These are phyloP conservation scores for Allantophomopsis cytisporea DNA, from an alignment of 2,329 filamentous ascomycete genomes.

Conservation along the genomic window DNA sequence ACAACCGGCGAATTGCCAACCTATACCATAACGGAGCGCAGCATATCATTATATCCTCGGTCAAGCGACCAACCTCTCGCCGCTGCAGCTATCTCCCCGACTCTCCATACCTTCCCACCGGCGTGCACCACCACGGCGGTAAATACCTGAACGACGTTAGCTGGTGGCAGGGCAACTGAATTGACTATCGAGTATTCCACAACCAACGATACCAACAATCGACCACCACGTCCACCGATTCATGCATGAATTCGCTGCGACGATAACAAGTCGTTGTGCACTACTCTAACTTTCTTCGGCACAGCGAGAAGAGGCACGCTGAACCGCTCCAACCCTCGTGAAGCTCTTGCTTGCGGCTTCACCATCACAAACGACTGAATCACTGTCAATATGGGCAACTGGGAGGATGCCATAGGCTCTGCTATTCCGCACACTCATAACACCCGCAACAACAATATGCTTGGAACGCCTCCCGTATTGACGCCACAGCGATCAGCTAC, in stretches of 20 bases:
- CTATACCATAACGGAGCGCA: too few relatives aligned
- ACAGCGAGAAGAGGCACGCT: background rate
- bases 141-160: background rate
- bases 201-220: background rate
- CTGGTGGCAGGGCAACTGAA: conserved; percentile 1
- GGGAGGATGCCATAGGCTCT: conserved; percentile 12
- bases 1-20: too few relatives aligned
- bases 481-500: conserved; percentile 17
- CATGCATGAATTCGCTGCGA: background rate
- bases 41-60: too few relatives aligned
- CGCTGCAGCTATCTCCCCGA: too few relatives aligned
- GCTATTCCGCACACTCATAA: conserved; percentile 10
- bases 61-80: too few relatives aligned
- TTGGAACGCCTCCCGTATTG: conserved; percentile 14
- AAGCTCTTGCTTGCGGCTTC: background rate
- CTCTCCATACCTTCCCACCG: too few relatives aligned
- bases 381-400: conserved; percentile 12
- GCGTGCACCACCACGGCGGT: too few relatives aligned
- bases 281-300: background rate
- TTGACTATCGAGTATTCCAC: background rate
- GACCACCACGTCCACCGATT: background rate
- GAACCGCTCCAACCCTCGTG: background rate
- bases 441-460: conserved; percentile 9
- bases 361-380: background rate
- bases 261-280: background rate